Conservation (phyloP, 2,329 filamentous ascomycete genomes). For the Exophiala viscosa region DNA sequence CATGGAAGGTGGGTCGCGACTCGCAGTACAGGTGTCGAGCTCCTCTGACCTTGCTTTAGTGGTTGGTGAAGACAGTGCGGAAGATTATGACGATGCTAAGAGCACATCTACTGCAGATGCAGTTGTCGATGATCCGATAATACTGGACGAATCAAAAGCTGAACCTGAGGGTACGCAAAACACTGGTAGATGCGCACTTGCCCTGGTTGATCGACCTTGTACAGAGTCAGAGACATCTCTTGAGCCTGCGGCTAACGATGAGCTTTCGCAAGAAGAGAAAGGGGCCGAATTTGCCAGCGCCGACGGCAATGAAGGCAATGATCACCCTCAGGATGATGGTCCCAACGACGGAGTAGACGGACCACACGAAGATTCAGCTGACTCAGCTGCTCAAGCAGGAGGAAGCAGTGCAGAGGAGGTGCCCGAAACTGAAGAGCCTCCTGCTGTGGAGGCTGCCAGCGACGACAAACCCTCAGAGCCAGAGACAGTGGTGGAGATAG, state of each 20-base stretch:
- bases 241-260: neutral
- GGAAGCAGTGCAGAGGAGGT: neutral
- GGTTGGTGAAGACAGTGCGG: neutral
- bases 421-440: neutral
- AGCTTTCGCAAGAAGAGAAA: neutral
- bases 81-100: slow-evolving; percentile 36
- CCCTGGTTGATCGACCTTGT: neutral
- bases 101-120: slow-evolving; percentile 22
- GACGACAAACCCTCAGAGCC: slow-evolving; percentile 15
- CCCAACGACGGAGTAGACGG: neutral
- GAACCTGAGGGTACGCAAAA: slow-evolving; percentile 9
- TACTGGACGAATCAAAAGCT: neutral
- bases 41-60: slow-evolving; percentile 32
- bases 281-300: neutral
- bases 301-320: neutral
- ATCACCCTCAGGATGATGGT: neutral
- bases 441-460: slow-evolving; percentile 1
- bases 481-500: slow-evolving; percentile 20
- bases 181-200: neutral
- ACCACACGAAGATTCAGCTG: neutral
- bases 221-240: slow-evolving; percentile 6
- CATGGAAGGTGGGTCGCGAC: slow-evolving; percentile 23
- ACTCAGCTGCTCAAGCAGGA: neutral
- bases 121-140: neutral
- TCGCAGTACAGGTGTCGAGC: slow-evolving; percentile 25